Percentiles rank a stretch among this genome's conserved stretches.
Evolutionary conservation across 768 basidiomycete genomes (phyloP).

Genomic region (Naganishia kalamii): DNA sequence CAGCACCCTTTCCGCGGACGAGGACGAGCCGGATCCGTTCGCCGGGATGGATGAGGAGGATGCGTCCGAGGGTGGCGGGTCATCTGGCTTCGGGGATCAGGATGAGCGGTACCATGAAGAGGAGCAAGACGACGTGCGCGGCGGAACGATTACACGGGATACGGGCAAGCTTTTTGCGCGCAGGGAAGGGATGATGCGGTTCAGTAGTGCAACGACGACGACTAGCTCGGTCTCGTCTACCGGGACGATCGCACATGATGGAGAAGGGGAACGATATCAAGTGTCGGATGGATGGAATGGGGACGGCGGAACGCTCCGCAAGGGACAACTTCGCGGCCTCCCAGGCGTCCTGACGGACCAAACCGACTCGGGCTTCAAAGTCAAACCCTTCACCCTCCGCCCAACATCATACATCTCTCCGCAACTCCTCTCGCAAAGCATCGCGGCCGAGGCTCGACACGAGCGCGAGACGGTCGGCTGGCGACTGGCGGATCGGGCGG

Average conservation of each 20-base stretch:
- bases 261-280: not conserved
- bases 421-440: conserved; percentile 64
- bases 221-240: conserved; percentile 4
- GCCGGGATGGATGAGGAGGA: conserved; percentile 70
- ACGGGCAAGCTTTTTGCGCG: conserved; percentile 33
- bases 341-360: no score
- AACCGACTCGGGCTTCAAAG: conserved; percentile 7
- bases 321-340: not conserved
- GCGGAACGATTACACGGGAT: conserved; percentile 68
- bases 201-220: conserved; percentile 11
- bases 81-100: not conserved
- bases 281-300: not conserved
- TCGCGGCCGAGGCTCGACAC: conserved; percentile 73
- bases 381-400: not conserved
- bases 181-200: conserved; percentile 10
- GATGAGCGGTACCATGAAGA: conserved; percentile 26
- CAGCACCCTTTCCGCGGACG: conserved; percentile 68
- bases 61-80: not conserved
- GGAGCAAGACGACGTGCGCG: conserved; percentile 63
- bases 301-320: not conserved
- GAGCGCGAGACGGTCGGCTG: conserved; percentile 69
- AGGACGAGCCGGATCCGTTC: conserved; percentile 94
- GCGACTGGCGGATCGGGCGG: conserved; percentile 17
- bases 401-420: conserved; percentile 34
- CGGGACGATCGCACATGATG: not conserved